These are phyloP conservation scores for Diaporthe sp. DNA, from an alignment of 2,329 filamentous ascomycete species.

Conservation along the genomic window DNA sequence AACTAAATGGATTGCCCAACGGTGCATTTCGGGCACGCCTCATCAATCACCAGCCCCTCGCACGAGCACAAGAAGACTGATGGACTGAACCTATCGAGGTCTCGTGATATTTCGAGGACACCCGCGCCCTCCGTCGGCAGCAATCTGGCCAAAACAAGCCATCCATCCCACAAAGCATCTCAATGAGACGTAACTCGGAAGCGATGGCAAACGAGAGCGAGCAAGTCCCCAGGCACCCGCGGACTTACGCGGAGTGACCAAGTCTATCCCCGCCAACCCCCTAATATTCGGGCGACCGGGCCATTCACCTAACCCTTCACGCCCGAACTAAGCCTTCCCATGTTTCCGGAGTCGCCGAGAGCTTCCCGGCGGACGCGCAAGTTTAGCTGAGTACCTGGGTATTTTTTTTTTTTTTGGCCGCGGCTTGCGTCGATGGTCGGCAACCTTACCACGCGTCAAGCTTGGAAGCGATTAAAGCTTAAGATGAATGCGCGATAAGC, in stretches of 20 bases:
- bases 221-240: not conserved
- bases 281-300: not conserved
- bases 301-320: not conserved
- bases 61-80: not conserved
- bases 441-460: not conserved
- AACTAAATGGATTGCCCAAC: not conserved
- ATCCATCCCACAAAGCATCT: not conserved
- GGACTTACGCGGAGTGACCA: not conserved
- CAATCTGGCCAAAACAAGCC: not conserved
- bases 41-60: too few species aligned
- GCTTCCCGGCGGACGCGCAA: too few species aligned
- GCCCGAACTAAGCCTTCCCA: not conserved
- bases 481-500: too few species aligned
- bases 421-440: not conserved
- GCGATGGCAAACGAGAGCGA: not conserved
- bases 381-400: not conserved
- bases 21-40: too few species aligned
- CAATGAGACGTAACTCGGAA: not conserved
- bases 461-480: not conserved
- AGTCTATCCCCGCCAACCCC: not conserved
- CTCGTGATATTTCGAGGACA: too few species aligned
- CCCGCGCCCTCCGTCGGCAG: not conserved
- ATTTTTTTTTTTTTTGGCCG: not conserved
- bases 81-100: not conserved
- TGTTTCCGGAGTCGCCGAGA: not conserved